Conservation (phyloP, 2,329 filamentous ascomycete species). For the Penicillium sp. region DNA sequence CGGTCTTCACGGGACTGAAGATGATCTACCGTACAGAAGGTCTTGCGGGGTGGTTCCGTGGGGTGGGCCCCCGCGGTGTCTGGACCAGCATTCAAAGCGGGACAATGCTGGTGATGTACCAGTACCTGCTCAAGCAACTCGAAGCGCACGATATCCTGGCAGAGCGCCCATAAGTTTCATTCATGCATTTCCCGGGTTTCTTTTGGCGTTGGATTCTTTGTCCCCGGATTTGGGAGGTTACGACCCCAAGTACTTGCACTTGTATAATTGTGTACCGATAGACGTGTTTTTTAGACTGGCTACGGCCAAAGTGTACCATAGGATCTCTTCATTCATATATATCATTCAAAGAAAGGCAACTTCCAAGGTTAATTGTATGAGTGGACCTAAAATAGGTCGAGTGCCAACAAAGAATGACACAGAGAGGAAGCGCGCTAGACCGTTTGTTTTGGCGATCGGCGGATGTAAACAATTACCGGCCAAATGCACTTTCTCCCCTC, state of each 20-base stretch:
- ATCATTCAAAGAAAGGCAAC: not conserved
- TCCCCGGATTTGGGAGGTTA: slow-evolving; percentile 10
- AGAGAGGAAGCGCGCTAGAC: slow-evolving; percentile 24
- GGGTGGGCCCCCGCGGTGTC: slow-evolving; percentile 86
- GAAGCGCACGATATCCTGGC: slow-evolving; percentile 53
- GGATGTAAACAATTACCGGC: slow-evolving; percentile 35
- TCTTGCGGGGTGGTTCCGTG: slow-evolving; percentile 85
- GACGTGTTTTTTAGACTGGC: slow-evolving; percentile 22
- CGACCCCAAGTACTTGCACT: slow-evolving; percentile 8
- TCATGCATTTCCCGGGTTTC: slow-evolving; percentile 11
- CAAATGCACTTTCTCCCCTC: slow-evolving; percentile 17
- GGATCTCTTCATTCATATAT: slow-evolving; percentile 1
- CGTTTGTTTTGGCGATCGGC: slow-evolving; percentile 32
- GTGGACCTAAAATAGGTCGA: not conserved
- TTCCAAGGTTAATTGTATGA: no score
- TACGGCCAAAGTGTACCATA: slow-evolving; percentile 22
- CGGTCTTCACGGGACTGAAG: slow-evolving; percentile 77
- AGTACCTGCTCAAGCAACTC: slow-evolving; percentile 78
- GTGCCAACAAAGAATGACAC: slow-evolving; percentile 3
- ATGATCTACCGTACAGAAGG: slow-evolving; percentile 92
- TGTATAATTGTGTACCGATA: slow-evolving; percentile 22
- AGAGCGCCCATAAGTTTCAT: slow-evolving; percentile 18
- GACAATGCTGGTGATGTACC: slow-evolving; percentile 95
- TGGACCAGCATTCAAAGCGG: slow-evolving; percentile 98
- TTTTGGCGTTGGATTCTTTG: slow-evolving; percentile 19